phyloP scores from a whole-genome alignment of 306 rosid genomes.

The Morella rubra region DNA sequence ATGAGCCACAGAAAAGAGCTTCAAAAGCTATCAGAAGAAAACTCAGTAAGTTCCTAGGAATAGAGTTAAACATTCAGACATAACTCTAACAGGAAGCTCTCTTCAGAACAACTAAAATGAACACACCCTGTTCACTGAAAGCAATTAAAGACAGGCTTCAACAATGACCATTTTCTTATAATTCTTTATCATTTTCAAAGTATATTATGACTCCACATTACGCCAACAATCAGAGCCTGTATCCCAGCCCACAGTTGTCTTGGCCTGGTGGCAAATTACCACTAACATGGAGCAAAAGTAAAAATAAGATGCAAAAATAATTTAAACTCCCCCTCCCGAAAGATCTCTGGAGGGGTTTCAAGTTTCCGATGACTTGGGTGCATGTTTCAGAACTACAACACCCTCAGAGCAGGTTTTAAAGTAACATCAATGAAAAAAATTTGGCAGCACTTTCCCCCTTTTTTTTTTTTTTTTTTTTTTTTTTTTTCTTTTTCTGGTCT shows the following conservation, averaged over 20 bases:
- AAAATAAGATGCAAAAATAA: too few species aligned
- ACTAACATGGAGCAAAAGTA: not conserved
- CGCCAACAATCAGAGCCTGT: not conserved
- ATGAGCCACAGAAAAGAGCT: slow-evolving; percentile 61
- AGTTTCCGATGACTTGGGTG: not conserved
- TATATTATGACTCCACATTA: not conserved
- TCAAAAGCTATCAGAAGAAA: slow-evolving; percentile 66
- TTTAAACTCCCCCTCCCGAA: not conserved
- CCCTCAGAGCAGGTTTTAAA: not conserved
- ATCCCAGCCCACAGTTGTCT: not conserved
- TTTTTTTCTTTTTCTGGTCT: not conserved
- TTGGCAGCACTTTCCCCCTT: not conserved
- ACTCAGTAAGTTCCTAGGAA: not conserved
- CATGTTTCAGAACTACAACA: not conserved
- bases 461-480: not conserved
- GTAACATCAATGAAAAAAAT: not conserved
- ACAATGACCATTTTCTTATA: not conserved
- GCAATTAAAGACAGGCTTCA: not conserved
- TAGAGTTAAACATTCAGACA: not conserved
- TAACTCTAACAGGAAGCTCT: not conserved
- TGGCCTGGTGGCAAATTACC: not conserved
- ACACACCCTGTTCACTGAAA: not conserved
- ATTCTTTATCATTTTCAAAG: not conserved
- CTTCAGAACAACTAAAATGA: not conserved
- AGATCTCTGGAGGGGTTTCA: not conserved